Conservation (phyloP, 2,329 filamentous ascomycete genomes). For the Colletotrichum sidae region DNA sequence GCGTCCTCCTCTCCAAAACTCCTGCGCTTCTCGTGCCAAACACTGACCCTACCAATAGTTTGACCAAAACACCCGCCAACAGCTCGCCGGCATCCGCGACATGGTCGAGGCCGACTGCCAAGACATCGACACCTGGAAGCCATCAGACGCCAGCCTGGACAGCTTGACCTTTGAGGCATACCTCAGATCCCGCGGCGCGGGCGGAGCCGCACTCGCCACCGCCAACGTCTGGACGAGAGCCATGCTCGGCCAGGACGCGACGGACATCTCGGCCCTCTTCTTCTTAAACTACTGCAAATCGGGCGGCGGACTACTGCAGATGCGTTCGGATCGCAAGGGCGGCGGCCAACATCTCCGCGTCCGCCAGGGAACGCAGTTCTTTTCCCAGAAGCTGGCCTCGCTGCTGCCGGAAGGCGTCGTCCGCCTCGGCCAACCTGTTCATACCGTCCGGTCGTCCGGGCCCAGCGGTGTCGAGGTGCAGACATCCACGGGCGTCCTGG, state of each 20-base stretch:
- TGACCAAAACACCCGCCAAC: slow-evolving; percentile 2
- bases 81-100: slow-evolving; percentile 39
- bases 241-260: slow-evolving; percentile 62
- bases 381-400: slow-evolving; percentile 51
- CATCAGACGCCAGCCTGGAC: slow-evolving; percentile 40
- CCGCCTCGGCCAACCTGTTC: slow-evolving; percentile 47
- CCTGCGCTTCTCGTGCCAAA: not conserved
- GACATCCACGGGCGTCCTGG: slow-evolving; percentile 43
- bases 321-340: slow-evolving; percentile 63
- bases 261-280: slow-evolving; percentile 62
- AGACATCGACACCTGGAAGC: slow-evolving; percentile 40
- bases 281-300: slow-evolving; percentile 68
- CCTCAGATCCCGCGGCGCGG: slow-evolving; percentile 41
- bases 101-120: slow-evolving; percentile 45
- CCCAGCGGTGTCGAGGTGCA: slow-evolving; percentile 15
- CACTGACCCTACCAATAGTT: slow-evolving; percentile 21
- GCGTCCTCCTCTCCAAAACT: not conserved
- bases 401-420: slow-evolving; percentile 45
- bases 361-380: slow-evolving; percentile 57
- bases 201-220: slow-evolving; percentile 46
- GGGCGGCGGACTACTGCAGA: slow-evolving; percentile 62
- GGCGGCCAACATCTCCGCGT: slow-evolving; percentile 66
- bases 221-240: slow-evolving; percentile 59
- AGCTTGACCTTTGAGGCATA: slow-evolving; percentile 45
- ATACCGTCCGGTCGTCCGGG: slow-evolving; percentile 43